Base-by-base conservation (phyloP, 495 filamentous ascomycete species). In the Penicillium tannophilum region DNA sequence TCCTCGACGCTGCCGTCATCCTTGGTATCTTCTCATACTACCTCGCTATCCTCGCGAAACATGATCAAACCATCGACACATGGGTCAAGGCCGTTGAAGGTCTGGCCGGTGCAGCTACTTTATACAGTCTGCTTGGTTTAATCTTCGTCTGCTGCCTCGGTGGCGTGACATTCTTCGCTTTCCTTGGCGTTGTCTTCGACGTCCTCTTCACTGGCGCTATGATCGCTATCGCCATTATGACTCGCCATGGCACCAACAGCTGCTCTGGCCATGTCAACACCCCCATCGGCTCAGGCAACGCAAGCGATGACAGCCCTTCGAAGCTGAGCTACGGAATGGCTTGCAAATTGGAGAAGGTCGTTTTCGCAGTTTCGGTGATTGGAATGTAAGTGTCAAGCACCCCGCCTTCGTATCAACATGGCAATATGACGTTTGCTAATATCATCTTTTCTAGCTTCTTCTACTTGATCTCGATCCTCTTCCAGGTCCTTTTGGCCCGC, bases 81-180 rank as follows among this genome's bases (percentile, higher is more conserved):
- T 89, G 84, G 79, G 74, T 86, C 52, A 85, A 84, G 52, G 92
- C 92, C 41, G 90, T 95, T 28, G 88, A 90, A 59, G 92, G 92
- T 69, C 87, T 97, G 36, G 80, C 90, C 2, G 92, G 90, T 50
- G 82, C 81, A 7, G 89, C 84, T 4, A 80, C 85, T 1, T 72
- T 93, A 7, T 97, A 96, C 71, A 83, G 86, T 9, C 70, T 89
- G 53, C 74, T 91, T 41, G 88, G 88, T 28, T 72, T 87, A 17
- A 59, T 94, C 49, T 76, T 93, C 28, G 88, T 91, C 41, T 92
- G 87, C 81, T 92, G 88, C 69, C 72, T 93, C 26, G 89, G 89
- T 55, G 91, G 91, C 10, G 79, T 89, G 45, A 83, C 86, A 36
- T 85, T 90, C 74, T 90, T 92, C 71, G 87, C 87, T 44, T 76